Evolutionary conservation across 2,329 filamentous ascomycete genomes (phyloP), one percentile per base, ranked within the genome.

Genomic region (Fusarium tricinctum): DNA sequence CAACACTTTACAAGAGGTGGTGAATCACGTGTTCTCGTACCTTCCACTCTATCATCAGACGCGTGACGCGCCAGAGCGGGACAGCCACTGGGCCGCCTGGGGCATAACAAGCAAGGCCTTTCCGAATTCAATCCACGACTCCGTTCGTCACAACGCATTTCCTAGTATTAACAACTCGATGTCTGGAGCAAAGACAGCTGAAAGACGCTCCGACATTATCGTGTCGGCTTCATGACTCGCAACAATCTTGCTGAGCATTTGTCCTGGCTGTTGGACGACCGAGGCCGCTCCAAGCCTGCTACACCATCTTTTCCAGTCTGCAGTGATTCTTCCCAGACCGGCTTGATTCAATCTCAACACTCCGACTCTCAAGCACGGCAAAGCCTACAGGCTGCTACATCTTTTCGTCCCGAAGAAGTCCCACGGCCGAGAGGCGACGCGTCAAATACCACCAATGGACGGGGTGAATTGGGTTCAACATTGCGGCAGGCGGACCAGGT

Each of bases 211-310:
- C 69, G 72, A 68, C 60, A 68, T 46, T 52, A 51, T 35, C 38
- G 54, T 63, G 72, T 78, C 78, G 81, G 75, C 81, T 85, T 84
- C 81, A 89, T 89, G 86, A 89, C 86, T 81, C 85, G 84, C 76
- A 88, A 88, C 79, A 89, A 89, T 74, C 82, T 89, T 63, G 76
- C 78, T 71, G 82, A 86, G 74, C 85, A 89, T 76, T 79, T 89
- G 71, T 80, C 84, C 71, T 89, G 86, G 86, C 80, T 89, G 73
- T 75, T 87, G 72, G 80, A 81, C 72, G 84, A 86, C 76, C 77
- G 80, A 71, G 74, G 78, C 58, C 75, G 78, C 72, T 77, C 77
- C 69, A 79, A 78, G 74, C 80, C 81, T 60, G 79, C 78, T 58
- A 76, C 74, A 63, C 79, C 78, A 68, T 76, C 78, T 58, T 76